Percentiles rank a stretch among this genome's conserved stretches.
Conservation (phyloP, 139 green algal species). For the Ettlia oleoabundans region DNA sequence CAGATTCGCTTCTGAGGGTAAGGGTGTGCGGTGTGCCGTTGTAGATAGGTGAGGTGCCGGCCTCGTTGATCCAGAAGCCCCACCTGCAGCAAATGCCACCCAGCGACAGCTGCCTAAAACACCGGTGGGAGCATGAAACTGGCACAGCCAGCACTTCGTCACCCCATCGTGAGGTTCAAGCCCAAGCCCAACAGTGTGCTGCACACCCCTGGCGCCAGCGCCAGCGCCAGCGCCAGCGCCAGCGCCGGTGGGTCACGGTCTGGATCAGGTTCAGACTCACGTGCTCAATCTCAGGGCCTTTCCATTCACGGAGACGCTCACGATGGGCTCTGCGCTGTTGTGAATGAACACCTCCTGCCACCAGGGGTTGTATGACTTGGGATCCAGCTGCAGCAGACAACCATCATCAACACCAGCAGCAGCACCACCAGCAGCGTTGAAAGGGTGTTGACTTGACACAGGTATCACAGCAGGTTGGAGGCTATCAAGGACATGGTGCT, state of each 20-base stretch:
- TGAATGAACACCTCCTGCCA: slow-evolving; percentile 21
- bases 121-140: neutral
- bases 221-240: no score
- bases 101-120: neutral
- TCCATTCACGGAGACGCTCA: neutral
- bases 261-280: neutral
- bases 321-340: slow-evolving; percentile 13
- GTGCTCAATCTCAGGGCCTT: neutral
- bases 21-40: neutral
- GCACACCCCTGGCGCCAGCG: no score
- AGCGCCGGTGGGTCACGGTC: no score
- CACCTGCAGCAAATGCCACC: neutral
- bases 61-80: slow-evolving; percentile 28
- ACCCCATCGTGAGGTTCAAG: neutral
- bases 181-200: neutral
- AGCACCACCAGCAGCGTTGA: no score
- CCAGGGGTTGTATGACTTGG: slow-evolving; percentile 3
- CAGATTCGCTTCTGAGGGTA: neutral
- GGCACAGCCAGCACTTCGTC: neutral
- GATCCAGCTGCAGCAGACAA: slow-evolving; percentile 14
- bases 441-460: no score
- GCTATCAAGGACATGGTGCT: no score
- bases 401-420: no score
- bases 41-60: neutral
- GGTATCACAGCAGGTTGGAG: no score